Evolutionary conservation across 2,329 filamentous ascomycete species (phyloP).

Genomic region (Fusarium annulatum): DNA sequence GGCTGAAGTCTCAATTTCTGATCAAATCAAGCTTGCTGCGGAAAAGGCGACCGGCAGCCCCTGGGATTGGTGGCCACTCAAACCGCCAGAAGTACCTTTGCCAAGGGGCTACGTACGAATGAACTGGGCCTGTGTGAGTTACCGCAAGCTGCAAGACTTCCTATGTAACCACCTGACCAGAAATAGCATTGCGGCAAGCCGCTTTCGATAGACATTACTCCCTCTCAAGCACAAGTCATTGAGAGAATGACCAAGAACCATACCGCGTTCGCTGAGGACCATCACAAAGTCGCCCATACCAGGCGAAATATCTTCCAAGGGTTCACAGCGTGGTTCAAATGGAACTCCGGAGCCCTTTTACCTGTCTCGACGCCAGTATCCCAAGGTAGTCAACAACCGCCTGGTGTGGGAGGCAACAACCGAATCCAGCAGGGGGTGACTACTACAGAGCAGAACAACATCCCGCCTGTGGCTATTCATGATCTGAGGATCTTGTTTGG

Average conservation of each 20-base stretch:
- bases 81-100: background rate
- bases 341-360: background rate
- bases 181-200: slow-evolving; percentile 2
- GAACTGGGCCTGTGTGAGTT: slow-evolving; percentile 9
- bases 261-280: background rate
- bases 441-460: background rate
- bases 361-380: background rate
- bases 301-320: background rate
- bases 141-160: no score
- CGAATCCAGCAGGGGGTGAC: background rate
- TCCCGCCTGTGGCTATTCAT: background rate
- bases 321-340: background rate
- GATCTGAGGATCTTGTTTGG: slow-evolving; percentile 8
- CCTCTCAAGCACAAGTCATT: background rate
- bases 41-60: background rate
- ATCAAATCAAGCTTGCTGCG: background rate
- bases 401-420: background rate
- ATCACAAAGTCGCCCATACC: background rate
- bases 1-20: background rate
- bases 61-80: slow-evolving; percentile 9
- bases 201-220: background rate
- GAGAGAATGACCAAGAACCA: background rate
- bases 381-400: background rate
- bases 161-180: background rate
- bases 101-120: background rate